Base-by-base conservation (phyloP, 148 eudicot genomes). In the Drosera capensis region DNA sequence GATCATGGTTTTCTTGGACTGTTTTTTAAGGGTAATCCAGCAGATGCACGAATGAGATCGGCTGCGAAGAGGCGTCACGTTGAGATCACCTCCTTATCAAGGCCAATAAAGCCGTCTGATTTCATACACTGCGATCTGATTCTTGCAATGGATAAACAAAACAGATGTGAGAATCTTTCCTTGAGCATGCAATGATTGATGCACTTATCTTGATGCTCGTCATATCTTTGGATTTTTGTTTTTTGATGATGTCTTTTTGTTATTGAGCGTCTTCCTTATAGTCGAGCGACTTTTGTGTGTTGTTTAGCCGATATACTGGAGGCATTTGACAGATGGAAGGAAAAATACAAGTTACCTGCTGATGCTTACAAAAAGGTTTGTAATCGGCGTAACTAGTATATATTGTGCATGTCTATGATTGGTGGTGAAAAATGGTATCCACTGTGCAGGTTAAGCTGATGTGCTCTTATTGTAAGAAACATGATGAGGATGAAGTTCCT, bases 121-220 rank as follows among this genome's bases (percentile, higher is more conserved):
- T 90, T 90, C 43, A 73, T 40, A 43, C 88, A 80, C 50, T 90
- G 80, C 65, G 88, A 90, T 78, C 78, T 90, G n/a, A 90, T 90
- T 78, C 93, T 90, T 68, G 95, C 99, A 9, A 90, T 90, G 95
- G 97, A 90, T 40, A 70, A 66, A 63, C 76, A 83, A 43, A 90
- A 90, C 52, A 81, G 53, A 75, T 79, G 95, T 84, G 52, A 48
- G 55, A 28, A 19, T 17, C 20, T 17, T 39, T 37, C 2, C 4
- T 37, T 40, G 14, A 9, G 1, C n/a, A 11, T 34, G 9, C n/a
- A n/a, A n/a, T n/a, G n/a, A n/a, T n/a, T 34, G 2, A 11, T 5
- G 11, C 38, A 34, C 9, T 34, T 34, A 13, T 34, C 6, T 5
- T 13, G n/a, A 11, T 34, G 9, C 3, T 34, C 14, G 6, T n/a